A percentile compares a stretch with the other conserved stretches of the same genome.
These are phyloP conservation scores for Xylariales sp. DNA, from an alignment of 2,329 filamentous ascomycete genomes.

Conservation along the genomic window DNA sequence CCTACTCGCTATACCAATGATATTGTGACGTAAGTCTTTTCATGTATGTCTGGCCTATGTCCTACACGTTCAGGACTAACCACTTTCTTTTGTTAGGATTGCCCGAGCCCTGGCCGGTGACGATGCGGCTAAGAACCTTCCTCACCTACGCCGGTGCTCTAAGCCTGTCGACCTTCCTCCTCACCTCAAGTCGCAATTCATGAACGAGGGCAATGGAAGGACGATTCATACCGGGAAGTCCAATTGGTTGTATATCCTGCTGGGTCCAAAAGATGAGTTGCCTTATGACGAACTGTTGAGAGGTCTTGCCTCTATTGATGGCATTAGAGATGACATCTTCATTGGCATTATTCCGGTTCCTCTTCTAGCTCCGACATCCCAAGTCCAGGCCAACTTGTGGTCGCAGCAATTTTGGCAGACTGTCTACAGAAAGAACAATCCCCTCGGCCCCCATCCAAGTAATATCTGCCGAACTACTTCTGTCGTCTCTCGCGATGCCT, in stretches of 20 bases:
- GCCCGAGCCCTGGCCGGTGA: conserved; percentile 68
- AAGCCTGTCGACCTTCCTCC: conserved; percentile 76
- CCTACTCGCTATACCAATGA: conserved; percentile 78
- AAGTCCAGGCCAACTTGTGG: conserved; percentile 80
- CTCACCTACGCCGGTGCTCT: conserved; percentile 80
- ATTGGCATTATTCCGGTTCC: conserved; percentile 76
- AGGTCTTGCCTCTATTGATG: conserved; percentile 61
- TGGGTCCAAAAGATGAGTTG: conserved; percentile 64
- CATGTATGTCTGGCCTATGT: conserved; percentile 15
- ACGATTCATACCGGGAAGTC: conserved; percentile 70
- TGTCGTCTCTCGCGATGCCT: conserved; percentile 73
- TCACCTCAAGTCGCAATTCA: conserved; percentile 71
- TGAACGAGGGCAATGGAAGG: conserved; percentile 68
- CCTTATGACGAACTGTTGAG: conserved; percentile 63
- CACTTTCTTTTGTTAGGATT: conserved; percentile 51
- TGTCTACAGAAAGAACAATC: conserved; percentile 87
- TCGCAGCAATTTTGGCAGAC: conserved; percentile 83
- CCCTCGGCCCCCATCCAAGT: conserved; percentile 84
- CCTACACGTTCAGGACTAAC: conserved; percentile 46
- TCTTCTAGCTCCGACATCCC: conserved; percentile 77
- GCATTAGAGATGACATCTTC: conserved; percentile 64
- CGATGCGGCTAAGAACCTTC: conserved; percentile 71
- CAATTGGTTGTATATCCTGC: conserved; percentile 69
- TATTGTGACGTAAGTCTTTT: conserved; percentile 73
- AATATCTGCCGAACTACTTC: conserved; percentile 76